These are phyloP conservation scores for Saccharomyces hybrid DNA, from an alignment of 1,139 yeast genomes.

Conservation along the genomic window DNA sequence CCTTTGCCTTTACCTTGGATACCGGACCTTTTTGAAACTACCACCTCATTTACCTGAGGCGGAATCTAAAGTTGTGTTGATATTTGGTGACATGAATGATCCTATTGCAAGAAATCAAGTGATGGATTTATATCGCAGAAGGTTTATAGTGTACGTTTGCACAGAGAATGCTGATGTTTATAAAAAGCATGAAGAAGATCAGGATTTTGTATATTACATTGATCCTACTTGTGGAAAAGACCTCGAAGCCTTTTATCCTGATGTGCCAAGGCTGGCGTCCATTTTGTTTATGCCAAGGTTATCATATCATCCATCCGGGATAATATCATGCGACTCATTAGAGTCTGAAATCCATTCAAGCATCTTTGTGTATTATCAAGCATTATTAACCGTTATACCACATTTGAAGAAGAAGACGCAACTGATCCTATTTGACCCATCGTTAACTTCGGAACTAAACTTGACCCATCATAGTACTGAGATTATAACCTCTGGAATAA, in stretches of 20 bases:
- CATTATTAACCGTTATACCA: conserved; percentile 20
- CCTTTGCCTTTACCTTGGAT: conserved; percentile 16
- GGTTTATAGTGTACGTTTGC: conserved; percentile 29
- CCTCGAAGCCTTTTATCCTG: conserved; percentile 15
- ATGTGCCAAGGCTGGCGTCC: conserved; percentile 16
- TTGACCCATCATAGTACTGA: conserved; percentile 25
- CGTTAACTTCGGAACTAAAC: conserved; percentile 23
- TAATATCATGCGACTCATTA: conserved; percentile 16
- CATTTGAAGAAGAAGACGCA: conserved; percentile 19
- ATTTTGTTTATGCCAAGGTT: conserved; percentile 30
- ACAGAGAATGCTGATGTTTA: conserved; percentile 21
- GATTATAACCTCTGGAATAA: conserved; percentile 23
- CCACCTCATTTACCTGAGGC: conserved; percentile 20
- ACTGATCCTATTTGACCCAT: conserved; percentile 26
- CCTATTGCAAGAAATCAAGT: conserved; percentile 32
- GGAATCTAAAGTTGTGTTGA: conserved; percentile 22
- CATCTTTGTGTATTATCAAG: conserved; percentile 18
- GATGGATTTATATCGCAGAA: conserved; percentile 30
- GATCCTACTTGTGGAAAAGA: conserved; percentile 21
- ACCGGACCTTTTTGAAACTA: conserved; percentile 7
- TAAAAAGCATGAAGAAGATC: conserved; percentile 24
- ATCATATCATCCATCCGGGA: conserved; percentile 28
- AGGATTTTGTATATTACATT: conserved; percentile 27
- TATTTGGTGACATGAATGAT: conserved; percentile 31
- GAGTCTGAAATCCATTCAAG: conserved; percentile 23